Percentiles rank a stretch among this genome's conserved stretches.
Evolutionary conservation across 73 alveolate species (phyloP).

Genomic region (Blepharisma stoltei): DNA sequence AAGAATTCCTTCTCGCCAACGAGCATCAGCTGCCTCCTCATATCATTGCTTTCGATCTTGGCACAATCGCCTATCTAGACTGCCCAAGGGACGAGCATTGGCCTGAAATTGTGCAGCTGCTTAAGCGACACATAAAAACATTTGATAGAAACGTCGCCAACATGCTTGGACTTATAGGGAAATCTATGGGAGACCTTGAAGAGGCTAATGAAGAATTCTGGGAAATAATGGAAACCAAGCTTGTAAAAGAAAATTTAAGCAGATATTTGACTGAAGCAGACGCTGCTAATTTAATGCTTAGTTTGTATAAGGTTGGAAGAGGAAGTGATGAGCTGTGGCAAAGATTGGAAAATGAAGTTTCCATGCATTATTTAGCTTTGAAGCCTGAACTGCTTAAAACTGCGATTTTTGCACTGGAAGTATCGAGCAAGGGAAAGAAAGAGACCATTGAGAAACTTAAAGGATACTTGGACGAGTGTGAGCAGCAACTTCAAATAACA

Average conservation of each 20-base stretch:
- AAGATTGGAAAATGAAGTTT: slow-evolving; percentile 26
- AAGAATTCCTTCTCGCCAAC: background rate
- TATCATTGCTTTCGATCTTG: background rate
- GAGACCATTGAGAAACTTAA: background rate
- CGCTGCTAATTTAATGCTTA: slow-evolving; percentile 1
- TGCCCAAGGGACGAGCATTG: background rate
- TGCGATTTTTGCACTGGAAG: slow-evolving; percentile 22
- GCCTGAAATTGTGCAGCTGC: slow-evolving; percentile 17
- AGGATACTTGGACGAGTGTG: background rate
- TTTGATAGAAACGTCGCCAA: slow-evolving; percentile 4
- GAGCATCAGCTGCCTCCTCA: slow-evolving; percentile 13
- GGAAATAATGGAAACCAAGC: slow-evolving; percentile 20
- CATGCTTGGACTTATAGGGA: background rate
- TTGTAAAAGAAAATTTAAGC: background rate
- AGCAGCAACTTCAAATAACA: background rate
- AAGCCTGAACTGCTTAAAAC: background rate
- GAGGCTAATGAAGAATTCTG: slow-evolving; percentile 23
- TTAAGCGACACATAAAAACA: background rate
- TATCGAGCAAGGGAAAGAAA: slow-evolving; percentile 7
- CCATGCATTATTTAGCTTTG: background rate
- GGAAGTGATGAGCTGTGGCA: slow-evolving; percentile 18
- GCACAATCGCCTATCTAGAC: background rate
- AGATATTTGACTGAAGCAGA: slow-evolving; percentile 22
- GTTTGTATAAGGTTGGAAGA: background rate
- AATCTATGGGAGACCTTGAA: background rate